Conservation (phyloP, 805 yeast genomes). For the Teunomyces pallodes region DNA sequence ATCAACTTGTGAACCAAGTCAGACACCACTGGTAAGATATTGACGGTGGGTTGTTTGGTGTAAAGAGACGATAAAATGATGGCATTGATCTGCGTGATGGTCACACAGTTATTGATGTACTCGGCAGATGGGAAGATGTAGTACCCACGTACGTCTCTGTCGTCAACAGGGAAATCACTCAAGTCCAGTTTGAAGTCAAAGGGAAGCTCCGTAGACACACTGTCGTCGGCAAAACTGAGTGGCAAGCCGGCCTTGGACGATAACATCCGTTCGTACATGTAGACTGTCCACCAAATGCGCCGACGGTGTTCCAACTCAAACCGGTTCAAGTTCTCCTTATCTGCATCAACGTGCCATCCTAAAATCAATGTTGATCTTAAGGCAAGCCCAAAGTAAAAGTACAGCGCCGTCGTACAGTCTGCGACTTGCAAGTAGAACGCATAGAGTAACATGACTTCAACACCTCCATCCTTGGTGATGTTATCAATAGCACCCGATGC, state of each 20-base stretch:
- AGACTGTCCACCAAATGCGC: slow-evolving; percentile 49
- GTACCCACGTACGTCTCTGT: slow-evolving; percentile 55
- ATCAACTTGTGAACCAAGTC: slow-evolving; percentile 65
- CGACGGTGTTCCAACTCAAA: slow-evolving; percentile 54
- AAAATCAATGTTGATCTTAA: slow-evolving; percentile 66
- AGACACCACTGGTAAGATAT: slow-evolving; percentile 70
- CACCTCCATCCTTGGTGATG: slow-evolving; percentile 74
- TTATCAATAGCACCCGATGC: slow-evolving; percentile 80
- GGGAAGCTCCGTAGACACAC: slow-evolving; percentile 76
- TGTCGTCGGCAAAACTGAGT: slow-evolving; percentile 73
- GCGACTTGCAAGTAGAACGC: slow-evolving; percentile 83
- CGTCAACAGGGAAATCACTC: slow-evolving; percentile 33
- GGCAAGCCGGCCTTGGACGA: slow-evolving; percentile 83
- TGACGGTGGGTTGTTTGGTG: slow-evolving; percentile 73
- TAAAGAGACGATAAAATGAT: slow-evolving; percentile 65
- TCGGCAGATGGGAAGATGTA: slow-evolving; percentile 80
- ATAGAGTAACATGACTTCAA: slow-evolving; percentile 69
- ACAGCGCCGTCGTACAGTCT: slow-evolving; percentile 78
- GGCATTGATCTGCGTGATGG: slow-evolving; percentile 76
- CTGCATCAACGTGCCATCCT: slow-evolving; percentile 84
- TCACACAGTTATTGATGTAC: slow-evolving; percentile 71
- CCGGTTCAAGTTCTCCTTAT: slow-evolving; percentile 53
- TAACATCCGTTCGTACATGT: slow-evolving; percentile 64
- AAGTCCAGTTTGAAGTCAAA: slow-evolving; percentile 63
- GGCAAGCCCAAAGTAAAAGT: slow-evolving; percentile 77